Base-by-base conservation (phyloP, 169 alveolate genomes). In the Plasmodium fragile region DNA sequence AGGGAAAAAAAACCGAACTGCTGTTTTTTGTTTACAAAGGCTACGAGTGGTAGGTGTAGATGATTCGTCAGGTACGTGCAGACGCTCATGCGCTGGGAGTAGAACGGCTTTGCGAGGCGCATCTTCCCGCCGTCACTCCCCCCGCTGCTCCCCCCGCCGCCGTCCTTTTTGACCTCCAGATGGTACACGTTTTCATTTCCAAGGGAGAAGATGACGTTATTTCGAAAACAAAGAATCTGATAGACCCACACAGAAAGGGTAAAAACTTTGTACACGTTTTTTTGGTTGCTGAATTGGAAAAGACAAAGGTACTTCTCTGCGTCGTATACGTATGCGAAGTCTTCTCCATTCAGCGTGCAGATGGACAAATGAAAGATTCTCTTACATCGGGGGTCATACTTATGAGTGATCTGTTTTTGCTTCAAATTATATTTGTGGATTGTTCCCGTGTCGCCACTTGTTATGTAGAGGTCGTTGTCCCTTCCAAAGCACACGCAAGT, bases 141-240 rank as follows among this genome's bases (percentile, higher is more conserved):
- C n/a, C n/a, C n/a, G 16, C 52, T 13, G 52, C 52, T 41, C 3
- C 13, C 13, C 13, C 8, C 2, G 52, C 16, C 52, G 16, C 59
- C 53, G 28, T 55, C 34, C 6, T 25, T 78, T 34, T 53, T 55
- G 32, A 65, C 43, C 16, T 43, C 65, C 49, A 89, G 39, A 59
- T 53, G 59, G 75, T 78, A 78, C 32, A 89, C 45, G 32, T 89
- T 89, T 39, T 89, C 90, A 89, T 89, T 89, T 16, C 94, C 94
- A 41, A 89, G 45, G 32, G 94, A 89, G 36, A 89, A 89, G 5
- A 89, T 25, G 10, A 89, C 49, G 25, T 78, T 59, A 32, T 39
- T 75, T 25, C 71, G 36, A 78, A 65, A 34, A 5, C 90, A 89
- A 25, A 89, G 71, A 1, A 89, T 89, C 8, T 89, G 70, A 39